Conservation (phyloP, 768 basidiomycete species). For the Neoboletus subvelutipes region DNA sequence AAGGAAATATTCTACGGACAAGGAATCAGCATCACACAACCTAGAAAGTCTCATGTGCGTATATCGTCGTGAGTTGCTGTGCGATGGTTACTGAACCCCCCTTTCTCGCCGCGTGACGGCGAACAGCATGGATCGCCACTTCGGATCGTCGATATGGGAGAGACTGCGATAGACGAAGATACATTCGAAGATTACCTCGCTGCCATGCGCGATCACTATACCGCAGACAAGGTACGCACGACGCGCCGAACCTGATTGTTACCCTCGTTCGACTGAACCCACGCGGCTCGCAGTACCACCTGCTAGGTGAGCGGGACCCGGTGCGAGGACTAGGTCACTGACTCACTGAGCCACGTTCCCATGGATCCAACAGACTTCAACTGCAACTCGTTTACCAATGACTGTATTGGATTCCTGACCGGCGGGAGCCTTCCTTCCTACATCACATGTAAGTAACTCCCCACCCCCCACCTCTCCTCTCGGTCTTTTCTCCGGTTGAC, state of each 20-base stretch:
- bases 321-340: background rate
- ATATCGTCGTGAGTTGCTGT: background rate
- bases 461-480: background rate
- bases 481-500: background rate
- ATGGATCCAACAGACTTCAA: conserved; percentile 66
- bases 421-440: conserved; percentile 77
- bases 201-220: conserved; percentile 77
- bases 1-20: conserved; percentile 90
- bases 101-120: background rate
- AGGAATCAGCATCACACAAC: conserved; percentile 69
- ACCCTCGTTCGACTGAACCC: background rate
- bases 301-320: conserved; percentile 55
- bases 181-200: conserved; percentile 84
- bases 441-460: conserved; percentile 60
- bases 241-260: background rate
- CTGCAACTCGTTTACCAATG: conserved; percentile 93
- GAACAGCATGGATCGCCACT: conserved; percentile 72
- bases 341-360: background rate
- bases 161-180: conserved; percentile 76
- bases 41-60: conserved; percentile 82
- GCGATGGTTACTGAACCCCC: background rate
- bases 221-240: conserved; percentile 76
- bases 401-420: conserved; percentile 83
- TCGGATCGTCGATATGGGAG: conserved; percentile 71
- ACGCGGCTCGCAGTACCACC: conserved; percentile 62